These are phyloP conservation scores for Sporothrix humicola DNA, from an alignment of 2,329 filamentous ascomycete genomes.

Conservation along the genomic window DNA sequence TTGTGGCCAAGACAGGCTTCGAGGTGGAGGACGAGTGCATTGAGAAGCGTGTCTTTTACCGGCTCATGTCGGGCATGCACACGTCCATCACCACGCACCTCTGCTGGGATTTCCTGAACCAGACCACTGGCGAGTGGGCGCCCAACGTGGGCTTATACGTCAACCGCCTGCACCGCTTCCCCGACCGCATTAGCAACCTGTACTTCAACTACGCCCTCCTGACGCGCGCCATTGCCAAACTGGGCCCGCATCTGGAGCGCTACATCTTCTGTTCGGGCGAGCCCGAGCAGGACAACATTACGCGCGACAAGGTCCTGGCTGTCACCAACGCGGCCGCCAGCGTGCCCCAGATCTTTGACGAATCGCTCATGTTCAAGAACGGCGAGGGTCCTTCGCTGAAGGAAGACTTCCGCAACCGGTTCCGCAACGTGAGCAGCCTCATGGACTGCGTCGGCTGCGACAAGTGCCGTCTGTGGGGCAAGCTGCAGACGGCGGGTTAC, in stretches of 20 bases:
- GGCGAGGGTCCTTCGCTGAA: conserved; percentile 78
- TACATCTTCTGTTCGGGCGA: conserved; percentile 96
- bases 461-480: conserved; percentile 98
- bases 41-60: conserved; percentile 98
- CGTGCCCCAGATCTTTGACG: conserved; percentile 85
- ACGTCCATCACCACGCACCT: conserved; percentile 95
- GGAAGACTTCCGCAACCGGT: conserved; percentile 96
- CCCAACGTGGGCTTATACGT: conserved; percentile 91
- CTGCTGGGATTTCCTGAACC: conserved; percentile 95
- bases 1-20: conserved; percentile 67
- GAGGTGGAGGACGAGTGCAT: conserved; percentile 90
- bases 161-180: conserved; percentile 78
- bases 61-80: conserved; percentile 96
- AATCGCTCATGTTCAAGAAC: conserved; percentile 91
- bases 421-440: conserved; percentile 92
- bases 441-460: conserved; percentile 99
- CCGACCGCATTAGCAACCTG: conserved; percentile 92
- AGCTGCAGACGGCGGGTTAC: conserved; percentile 92
- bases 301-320: conserved; percentile 79
- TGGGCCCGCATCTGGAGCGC: conserved; percentile 74
- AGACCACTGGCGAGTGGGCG: conserved; percentile 90
- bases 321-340: conserved; percentile 74
- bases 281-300: conserved; percentile 74
- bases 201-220: conserved; percentile 99
- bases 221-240: conserved; percentile 86